A percentile compares a stretch with the other conserved stretches of the same genome.
phyloP scores from a whole-genome alignment of 306 rosid species.

The Nissolia schottii region DNA sequence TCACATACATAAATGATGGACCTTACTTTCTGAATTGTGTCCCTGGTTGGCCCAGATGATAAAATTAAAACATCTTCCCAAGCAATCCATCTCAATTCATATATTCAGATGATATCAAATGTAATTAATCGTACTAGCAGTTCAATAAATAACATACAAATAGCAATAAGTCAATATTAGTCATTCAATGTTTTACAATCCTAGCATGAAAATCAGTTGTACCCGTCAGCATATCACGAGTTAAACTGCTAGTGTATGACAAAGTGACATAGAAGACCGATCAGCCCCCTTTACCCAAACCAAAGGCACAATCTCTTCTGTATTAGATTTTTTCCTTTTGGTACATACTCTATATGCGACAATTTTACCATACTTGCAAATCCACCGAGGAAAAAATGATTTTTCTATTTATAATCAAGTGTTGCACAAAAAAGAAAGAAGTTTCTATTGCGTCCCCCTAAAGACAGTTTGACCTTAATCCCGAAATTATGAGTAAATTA shows the following conservation, averaged over 20 bases:
- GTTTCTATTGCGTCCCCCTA: neutral
- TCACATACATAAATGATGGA: neutral
- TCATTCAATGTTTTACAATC: no score
- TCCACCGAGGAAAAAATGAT: neutral
- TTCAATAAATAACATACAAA: neutral
- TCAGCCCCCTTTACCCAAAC: neutral
- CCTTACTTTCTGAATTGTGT: neutral
- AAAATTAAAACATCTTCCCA: neutral
- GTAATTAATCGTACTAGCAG: neutral
- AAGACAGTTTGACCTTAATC: neutral
- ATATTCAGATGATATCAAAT: neutral
- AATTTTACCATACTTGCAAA: neutral
- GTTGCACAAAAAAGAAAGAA: neutral
- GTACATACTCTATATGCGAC: no score
- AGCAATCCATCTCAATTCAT: neutral
- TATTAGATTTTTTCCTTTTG: no score
- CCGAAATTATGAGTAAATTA: neutral
- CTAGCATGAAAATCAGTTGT: neutral
- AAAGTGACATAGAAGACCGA: neutral
- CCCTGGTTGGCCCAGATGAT: neutral
- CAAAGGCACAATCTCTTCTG: neutral
- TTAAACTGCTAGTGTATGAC: neutral
- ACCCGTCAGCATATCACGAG: neutral
- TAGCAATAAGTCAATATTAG: no score
- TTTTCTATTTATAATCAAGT: neutral